phyloP scores from a whole-genome alignment of 495 filamentous ascomycete species.

The Penicillium angulare region DNA sequence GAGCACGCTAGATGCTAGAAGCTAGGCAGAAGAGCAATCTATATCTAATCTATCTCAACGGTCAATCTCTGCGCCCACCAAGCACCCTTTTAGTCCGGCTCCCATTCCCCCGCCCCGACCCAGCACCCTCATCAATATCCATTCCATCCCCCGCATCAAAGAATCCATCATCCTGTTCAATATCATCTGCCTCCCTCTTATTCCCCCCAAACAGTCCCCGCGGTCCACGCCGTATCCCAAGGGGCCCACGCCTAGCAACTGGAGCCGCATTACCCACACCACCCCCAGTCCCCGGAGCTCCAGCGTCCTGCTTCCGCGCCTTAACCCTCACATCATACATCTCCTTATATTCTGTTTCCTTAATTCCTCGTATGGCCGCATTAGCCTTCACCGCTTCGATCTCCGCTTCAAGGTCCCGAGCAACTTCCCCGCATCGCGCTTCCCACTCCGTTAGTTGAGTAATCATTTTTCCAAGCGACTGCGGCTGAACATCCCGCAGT shows the following conservation, averaged over 20 bases:
- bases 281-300: constrained; percentile 1
- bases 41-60: constrained; percentile 33
- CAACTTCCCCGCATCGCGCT: constrained; percentile 68
- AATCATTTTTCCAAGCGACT: constrained; percentile 64
- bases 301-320: too few relatives aligned
- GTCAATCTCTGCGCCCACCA: too few relatives aligned
- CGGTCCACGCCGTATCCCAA: constrained; percentile 27
- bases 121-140: constrained; percentile 46
- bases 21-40: background rate
- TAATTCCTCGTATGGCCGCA: constrained; percentile 52
- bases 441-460: constrained; percentile 70
- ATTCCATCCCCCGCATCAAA: constrained; percentile 49
- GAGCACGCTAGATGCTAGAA: background rate
- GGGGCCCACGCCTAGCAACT: too few relatives aligned
- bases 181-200: constrained; percentile 44
- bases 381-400: constrained; percentile 56
- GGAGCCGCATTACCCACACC: background rate
- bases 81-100: constrained; percentile 41
- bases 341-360: constrained; percentile 45
- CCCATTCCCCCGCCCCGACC: constrained; percentile 22
- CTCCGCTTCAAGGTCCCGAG: constrained; percentile 71
- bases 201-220: constrained; percentile 27
- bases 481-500: constrained; percentile 78
- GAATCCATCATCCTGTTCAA: constrained; percentile 47
- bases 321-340: constrained; percentile 47